Percentiles rank a stretch among this genome's conserved stretches.
Evolutionary conservation across 495 filamentous ascomycete species (phyloP).

Genomic region (Lasiosphaeria hispida): DNA sequence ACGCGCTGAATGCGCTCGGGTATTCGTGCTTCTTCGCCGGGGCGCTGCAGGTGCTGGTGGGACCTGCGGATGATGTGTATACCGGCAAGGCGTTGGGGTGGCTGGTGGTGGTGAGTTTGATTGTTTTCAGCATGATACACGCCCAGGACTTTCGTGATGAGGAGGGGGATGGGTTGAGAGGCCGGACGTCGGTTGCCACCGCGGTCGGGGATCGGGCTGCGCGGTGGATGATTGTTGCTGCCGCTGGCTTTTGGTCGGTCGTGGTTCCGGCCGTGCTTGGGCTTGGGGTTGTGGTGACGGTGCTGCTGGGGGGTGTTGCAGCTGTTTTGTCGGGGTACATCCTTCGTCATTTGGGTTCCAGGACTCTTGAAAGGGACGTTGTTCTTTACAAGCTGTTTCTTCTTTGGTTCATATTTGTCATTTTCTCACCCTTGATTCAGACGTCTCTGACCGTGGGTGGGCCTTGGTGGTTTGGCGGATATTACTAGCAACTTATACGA

Average conservation of each 20-base stretch:
- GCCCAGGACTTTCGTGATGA: conserved; percentile 52
- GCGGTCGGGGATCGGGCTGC: conserved; percentile 42
- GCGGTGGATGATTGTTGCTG: conserved; percentile 38
- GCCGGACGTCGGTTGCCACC: conserved; percentile 41
- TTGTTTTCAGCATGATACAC: conserved; percentile 52
- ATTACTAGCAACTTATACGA: too few species aligned
- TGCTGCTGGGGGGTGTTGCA: not conserved
- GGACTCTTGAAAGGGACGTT: conserved; percentile 1
- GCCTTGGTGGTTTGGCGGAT: too few species aligned
- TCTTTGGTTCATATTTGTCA: not conserved
- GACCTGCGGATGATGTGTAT: conserved; percentile 6
- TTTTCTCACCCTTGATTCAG: not conserved
- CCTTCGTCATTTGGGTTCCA: not conserved
- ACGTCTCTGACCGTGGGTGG: not conserved
- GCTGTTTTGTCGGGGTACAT: not conserved
- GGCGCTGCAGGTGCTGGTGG: conserved; percentile 25
- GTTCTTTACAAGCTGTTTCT: conserved; percentile 2
- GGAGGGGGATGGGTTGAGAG: conserved; percentile 44
- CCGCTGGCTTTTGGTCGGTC: conserved; percentile 40
- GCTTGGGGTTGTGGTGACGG: conserved; percentile 1
- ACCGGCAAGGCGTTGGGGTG: conserved; percentile 34
- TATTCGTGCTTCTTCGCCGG: conserved; percentile 38
- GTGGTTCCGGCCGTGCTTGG: conserved; percentile 38
- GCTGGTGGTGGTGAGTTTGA: conserved; percentile 41
- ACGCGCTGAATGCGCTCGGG: conserved; percentile 46